A percentile compares a stretch with the other conserved stretches of the same genome.
Conservation (phyloP, 352 stramenopile genomes). For the Phytophthora tentaculata region DNA sequence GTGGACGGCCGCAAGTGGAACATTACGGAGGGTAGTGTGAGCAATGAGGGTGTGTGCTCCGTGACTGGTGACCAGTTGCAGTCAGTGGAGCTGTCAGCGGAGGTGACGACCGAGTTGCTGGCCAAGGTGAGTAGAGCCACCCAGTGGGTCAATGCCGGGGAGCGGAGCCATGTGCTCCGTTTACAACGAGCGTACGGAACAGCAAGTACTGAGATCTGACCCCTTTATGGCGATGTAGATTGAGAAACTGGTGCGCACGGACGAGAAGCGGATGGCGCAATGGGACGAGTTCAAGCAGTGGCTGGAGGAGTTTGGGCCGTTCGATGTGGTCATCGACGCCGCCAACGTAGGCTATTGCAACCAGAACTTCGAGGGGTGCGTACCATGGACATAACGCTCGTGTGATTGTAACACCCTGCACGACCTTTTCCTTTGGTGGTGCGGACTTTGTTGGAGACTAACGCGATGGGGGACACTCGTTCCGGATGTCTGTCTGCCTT, state of each 20-base stretch:
- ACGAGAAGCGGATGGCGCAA: constrained; percentile 71
- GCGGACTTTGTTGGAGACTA: too few species aligned
- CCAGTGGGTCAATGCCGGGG: too few species aligned
- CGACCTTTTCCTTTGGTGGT: constrained; percentile 25
- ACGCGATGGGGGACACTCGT: constrained; percentile 13
- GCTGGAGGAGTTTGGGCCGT: constrained; percentile 71
- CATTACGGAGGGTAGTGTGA: constrained; percentile 58
- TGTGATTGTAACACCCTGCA: constrained; percentile 22
- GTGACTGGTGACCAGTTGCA: constrained; percentile 63
- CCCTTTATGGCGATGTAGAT: constrained; percentile 47
- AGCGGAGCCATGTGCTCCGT: constrained; percentile 25
- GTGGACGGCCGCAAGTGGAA: constrained; percentile 68
- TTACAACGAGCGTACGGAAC: constrained; percentile 18
- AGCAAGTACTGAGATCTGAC: constrained; percentile 27
- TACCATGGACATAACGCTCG: constrained; percentile 11
- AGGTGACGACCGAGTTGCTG: constrained; percentile 54
- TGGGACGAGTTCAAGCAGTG: constrained; percentile 88
- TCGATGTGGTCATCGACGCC: constrained; percentile 96
- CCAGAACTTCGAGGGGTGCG: constrained; percentile 94
- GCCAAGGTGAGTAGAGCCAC: constrained; percentile 61
- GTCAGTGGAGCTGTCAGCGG: constrained; percentile 68
- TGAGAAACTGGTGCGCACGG: constrained; percentile 77
- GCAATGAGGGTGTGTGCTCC: constrained; percentile 60
- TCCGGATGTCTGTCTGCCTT: constrained; percentile 21
- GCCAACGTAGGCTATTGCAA: constrained; percentile 99